Evolutionary conservation across 306 rosid genomes (phyloP).

Genomic region (Quillaja saponaria): DNA sequence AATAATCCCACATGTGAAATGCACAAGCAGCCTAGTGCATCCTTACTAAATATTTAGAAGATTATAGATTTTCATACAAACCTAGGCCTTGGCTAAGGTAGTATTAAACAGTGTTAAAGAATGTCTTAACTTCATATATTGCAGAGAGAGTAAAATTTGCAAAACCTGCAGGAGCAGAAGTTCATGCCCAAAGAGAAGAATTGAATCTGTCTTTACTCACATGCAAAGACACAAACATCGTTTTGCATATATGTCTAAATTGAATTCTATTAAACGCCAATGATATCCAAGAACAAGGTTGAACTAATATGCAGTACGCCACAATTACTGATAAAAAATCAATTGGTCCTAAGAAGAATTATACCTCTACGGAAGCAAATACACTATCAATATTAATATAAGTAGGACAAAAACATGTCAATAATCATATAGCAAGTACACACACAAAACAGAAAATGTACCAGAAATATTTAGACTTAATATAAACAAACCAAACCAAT

Average conservation of each 20-base stretch:
- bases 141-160: background rate
- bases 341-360: constrained; percentile 6
- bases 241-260: background rate
- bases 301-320: constrained; percentile 6
- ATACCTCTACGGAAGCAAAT: constrained; percentile 18
- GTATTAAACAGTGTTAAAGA: constrained; percentile 1
- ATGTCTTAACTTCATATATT: constrained; percentile 3
- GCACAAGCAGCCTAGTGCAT: no score
- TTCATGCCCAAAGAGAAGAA: background rate
- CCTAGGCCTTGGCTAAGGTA: constrained; percentile 4
- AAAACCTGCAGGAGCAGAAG: background rate
- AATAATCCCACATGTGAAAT: no score
- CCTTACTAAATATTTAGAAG: constrained; percentile 3
- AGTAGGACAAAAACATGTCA: background rate
- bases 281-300: no score
- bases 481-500: background rate
- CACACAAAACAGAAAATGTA: constrained; percentile 1
- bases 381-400: no score
- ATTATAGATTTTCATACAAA: constrained; percentile 1
- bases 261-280: background rate
- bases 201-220: background rate
- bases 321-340: background rate
- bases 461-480: background rate
- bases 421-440: constrained; percentile 3
- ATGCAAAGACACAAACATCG: background rate